Percentiles rank a stretch among this genome's conserved stretches.
phyloP scores from a whole-genome alignment of 768 basidiomycete genomes.

The Leccinum longicurvipes region DNA sequence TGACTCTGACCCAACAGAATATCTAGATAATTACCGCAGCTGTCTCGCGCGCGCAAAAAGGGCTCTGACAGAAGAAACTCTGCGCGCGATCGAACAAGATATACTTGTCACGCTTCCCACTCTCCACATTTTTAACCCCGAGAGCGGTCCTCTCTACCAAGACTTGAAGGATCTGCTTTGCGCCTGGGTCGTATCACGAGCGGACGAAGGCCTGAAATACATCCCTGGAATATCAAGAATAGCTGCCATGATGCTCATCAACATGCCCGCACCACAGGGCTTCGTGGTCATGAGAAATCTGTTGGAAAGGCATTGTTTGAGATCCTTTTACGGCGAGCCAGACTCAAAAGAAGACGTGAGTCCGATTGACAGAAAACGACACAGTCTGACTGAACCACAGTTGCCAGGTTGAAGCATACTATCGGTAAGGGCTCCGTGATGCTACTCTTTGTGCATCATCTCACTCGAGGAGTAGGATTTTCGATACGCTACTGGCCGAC shows the following conservation, averaged over 20 bases:
- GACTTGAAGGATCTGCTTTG: constrained; percentile 82
- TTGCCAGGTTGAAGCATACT: constrained; percentile 82
- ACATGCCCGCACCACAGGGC: constrained; percentile 69
- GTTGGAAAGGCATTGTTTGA: constrained; percentile 78
- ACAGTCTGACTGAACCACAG: constrained; percentile 27
- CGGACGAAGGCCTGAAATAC: constrained; percentile 80
- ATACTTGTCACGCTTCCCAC: constrained; percentile 69
- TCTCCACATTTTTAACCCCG: constrained; percentile 75
- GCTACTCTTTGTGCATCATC: background rate
- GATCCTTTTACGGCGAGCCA: constrained; percentile 78
- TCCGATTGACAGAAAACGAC: constrained; percentile 19
- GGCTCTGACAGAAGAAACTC: constrained; percentile 52
- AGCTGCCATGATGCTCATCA: constrained; percentile 84
- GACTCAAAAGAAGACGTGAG: constrained; percentile 75
- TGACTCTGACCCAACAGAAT: background rate
- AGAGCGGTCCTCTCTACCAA: constrained; percentile 73
- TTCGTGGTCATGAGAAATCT: constrained; percentile 86
- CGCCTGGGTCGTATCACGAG: constrained; percentile 85
- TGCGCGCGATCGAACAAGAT: constrained; percentile 70
- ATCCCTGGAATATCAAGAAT: constrained; percentile 64
- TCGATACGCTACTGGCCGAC: constrained; percentile 88
- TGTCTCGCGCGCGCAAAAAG: constrained; percentile 74
- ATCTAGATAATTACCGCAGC: constrained; percentile 60
- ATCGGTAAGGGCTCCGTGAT: constrained; percentile 50
- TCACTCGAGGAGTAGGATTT: constrained; percentile 55